Evolutionary conservation across 2,329 filamentous ascomycete genomes (phyloP), one percentile per base, ranked within the genome.

Genomic region (Talaromyces marneffei): DNA sequence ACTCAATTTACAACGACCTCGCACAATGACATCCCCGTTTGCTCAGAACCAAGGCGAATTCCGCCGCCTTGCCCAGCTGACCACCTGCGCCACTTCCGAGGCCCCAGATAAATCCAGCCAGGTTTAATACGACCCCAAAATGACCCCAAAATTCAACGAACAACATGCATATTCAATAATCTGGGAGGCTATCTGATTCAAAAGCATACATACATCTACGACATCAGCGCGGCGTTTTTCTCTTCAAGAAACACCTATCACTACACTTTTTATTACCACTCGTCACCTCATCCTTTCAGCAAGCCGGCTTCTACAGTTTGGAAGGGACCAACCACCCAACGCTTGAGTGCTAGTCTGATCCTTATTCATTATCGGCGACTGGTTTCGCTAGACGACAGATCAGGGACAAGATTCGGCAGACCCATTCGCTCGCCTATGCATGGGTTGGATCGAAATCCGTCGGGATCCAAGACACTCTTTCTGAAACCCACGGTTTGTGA

Each of bases 121-220:
- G 50, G 58, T 63, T 29, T 64, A 59, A 55, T n/a, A 20, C 33
- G 25, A 27, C 6, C n/a, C 48, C 20, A 53, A 53, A 33, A 6
- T 23, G 20, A 52, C 52, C 18, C 39, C 31, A 39, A 55, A 27
- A 29, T 20, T 46, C 20, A 39, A 39, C 23, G 46, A 61, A 31
- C 27, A 61, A 31, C 27, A 58, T 57, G 53, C 52, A 61, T 57
- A 42, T 35, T 23, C 31, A 50, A 29, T 48, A 53, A 44, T 27
- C 40, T 59, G 60, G 60, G 60, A 62, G 60, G 60, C 56, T 59
- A 57, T 62, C 52, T 62, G 55, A 62, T 59, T 62, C 57, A 52
- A 35, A n/a, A 48, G 60, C 55, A 62, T 59, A 31, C 29, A 39
- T 52, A 25, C 29, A 39, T 52, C n/a, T 50, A 62, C 55, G 48